Evolutionary conservation across 169 alveolate species (phyloP).

Genomic region (Eimeria tenella): DNA sequence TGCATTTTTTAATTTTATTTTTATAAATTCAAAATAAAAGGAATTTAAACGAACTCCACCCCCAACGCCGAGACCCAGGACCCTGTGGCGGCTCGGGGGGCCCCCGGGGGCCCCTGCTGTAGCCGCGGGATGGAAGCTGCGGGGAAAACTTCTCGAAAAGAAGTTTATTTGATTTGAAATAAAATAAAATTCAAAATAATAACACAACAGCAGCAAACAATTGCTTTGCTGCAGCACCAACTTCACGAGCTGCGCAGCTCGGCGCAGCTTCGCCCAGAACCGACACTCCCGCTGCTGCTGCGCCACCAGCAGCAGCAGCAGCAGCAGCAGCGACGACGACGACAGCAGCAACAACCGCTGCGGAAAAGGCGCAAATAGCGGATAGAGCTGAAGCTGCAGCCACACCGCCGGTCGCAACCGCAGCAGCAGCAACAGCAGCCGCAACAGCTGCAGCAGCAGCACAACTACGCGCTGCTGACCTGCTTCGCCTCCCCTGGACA

Average conservation of each 20-base stretch:
- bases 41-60: not conserved
- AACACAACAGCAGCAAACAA: not conserved
- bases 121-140: too few relatives aligned
- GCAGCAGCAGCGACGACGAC: not conserved
- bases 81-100: too few relatives aligned
- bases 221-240: not conserved
- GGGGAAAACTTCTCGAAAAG: too few relatives aligned
- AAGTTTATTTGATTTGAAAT: not conserved
- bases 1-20: too few relatives aligned
- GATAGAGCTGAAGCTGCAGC: constrained; percentile 3
- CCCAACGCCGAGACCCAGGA: too few relatives aligned
- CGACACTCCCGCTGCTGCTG: not conserved
- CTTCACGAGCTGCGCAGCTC: not conserved
- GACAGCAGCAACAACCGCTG: not conserved
- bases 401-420: not conserved
- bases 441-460: not conserved
- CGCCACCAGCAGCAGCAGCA: not conserved
- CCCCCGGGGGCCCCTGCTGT: too few relatives aligned
- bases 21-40: not conserved
- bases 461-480: not conserved
- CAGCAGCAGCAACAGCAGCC: not conserved
- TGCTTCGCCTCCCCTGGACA: not conserved
- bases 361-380: not conserved
- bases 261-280: not conserved
- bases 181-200: not conserved